These are phyloP conservation scores for Corrigiola litoralis DNA, from an alignment of 179 eudicot genomes.

Conservation along the genomic window DNA sequence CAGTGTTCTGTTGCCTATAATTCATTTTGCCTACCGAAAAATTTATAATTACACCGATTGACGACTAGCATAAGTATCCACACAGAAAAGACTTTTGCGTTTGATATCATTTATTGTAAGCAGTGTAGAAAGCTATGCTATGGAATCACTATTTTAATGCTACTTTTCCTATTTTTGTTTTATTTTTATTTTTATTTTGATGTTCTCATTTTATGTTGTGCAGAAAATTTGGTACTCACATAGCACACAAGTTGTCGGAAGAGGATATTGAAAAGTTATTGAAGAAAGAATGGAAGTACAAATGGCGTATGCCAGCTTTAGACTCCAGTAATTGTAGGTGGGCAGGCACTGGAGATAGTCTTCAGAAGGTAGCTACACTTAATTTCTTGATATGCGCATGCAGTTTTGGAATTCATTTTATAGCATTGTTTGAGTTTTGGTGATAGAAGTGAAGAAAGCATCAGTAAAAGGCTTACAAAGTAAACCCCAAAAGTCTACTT, in stretches of 20 bases:
- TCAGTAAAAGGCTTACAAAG: no score
- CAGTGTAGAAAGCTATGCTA: neutral
- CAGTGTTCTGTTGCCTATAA: neutral
- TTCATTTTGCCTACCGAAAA: neutral
- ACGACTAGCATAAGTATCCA: neutral
- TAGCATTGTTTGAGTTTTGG: neutral
- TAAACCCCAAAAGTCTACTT: no score
- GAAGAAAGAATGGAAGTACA: conserved; percentile 59
- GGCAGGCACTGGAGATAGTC: conserved; percentile 71
- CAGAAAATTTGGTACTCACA: conserved; percentile 69
- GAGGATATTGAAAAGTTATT: conserved; percentile 51
- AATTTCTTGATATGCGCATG: neutral
- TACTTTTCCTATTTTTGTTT: neutral
- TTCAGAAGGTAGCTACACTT: conserved; percentile 40
- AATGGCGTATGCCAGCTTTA: conserved; percentile 68
- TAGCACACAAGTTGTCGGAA: conserved; percentile 44
- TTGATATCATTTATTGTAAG: neutral
- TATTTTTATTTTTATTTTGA: neutral
- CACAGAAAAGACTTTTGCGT: neutral
- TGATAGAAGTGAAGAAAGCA: no score
- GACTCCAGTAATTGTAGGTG: conserved; percentile 51
- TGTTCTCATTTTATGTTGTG: conserved; percentile 17
- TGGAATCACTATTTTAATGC: neutral
- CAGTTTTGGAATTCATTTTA: neutral
- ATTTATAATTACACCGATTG: neutral